Base-by-base conservation (phyloP, 106 monocot species). In the Xerophyta viscosa region DNA sequence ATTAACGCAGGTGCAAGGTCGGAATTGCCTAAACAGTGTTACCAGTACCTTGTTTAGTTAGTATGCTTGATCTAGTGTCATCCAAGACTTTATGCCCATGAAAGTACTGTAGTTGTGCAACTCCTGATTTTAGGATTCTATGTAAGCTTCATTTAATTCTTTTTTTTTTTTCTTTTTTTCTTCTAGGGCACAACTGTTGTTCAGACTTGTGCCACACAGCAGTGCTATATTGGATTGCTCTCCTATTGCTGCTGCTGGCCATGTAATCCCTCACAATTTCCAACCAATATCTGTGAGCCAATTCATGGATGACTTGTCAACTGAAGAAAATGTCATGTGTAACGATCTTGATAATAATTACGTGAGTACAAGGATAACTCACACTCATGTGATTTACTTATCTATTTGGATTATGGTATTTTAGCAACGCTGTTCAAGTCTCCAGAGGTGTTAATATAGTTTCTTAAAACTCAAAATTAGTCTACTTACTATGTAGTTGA, bases 301-400 rank as follows among this genome's bases (percentile, higher is more conserved):
- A 56, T 83, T 92, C 62, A 87, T 83, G 87, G 92, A 92, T 73
- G 77, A 87, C 31, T 60, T 87, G 49, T 79, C 71, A 47, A 57
- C 79, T 25, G 92, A 87, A 48, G 92, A 92, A 52, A 68, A 74
- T 69, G 57, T 72, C 37, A 49, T 70, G 18, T 64, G 54, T 41
- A 79, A 57, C 58, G 86, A 60, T 62, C 76, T 41, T 29, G 71
- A 77, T 22, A 66, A 61, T 60, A 44, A 33, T 43, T 62, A 49
- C 62, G 92, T 92, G 49, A 77, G 86, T 72, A 28, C 20, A 48
- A 8, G 15, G 39, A 3, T 3, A 1, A 15, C 15, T 39, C 39
- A 39, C 39, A 39, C 2, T 15, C 2, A 33, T 33, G 33, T 5
- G 11, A 33, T 33, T 33, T 6, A 33, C 7, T 33, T 33, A 33